Base-by-base conservation (phyloP, 1,284 basidiomycete species). In the Boletellus deceptivus region DNA sequence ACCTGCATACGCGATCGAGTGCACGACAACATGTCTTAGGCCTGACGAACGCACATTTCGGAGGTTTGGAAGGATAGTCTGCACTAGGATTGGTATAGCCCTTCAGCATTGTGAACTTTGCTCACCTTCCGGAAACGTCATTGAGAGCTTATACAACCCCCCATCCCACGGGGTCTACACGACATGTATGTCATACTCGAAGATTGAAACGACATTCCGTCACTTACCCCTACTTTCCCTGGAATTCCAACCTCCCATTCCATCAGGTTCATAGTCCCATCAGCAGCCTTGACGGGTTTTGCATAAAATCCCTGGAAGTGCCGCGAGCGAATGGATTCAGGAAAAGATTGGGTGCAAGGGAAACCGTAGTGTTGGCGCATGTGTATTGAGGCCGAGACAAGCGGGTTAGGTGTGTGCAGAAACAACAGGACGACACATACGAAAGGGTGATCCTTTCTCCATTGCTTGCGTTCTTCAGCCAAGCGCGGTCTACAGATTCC, bases 381-480 rank as follows among this genome's bases (percentile, higher is more conserved):
- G 24, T 41, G 10, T 43, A 38, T 44, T 40, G 45, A 29, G 40
- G 34, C 29, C 38, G 20, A 43, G 27, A 17, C 48, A 43, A 52
- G 37, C 33, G 45, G 44, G 44, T 31, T 46, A 33, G 6, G 33
- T 22, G 25, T 33, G 50, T 45, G 44, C 22, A 48, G 35, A 46
- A 35, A 38, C 18, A 24, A 43, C 10, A 38, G 1, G 37, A 46
- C 44, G 13, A 51, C 37, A 84, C 93, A 71, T 72, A 98, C 96
- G 64, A 97, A 98, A 43, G 97, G 97, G 72, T 99, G 97, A 64
- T 99, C 97, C 70, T 96, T 98, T 57, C 97, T 76, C 97, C 97
- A 99, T 65, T 97, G 93, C 74, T 99, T 99, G 64, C 97, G 85
- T 74, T 99, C 97, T 72, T 99, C 97, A 33, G 94, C 83, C 17